Percentiles rank a stretch among this genome's conserved stretches.
phyloP scores from a whole-genome alignment of 2,329 filamentous ascomycete species.

The Scedosporium aurantiacum region DNA sequence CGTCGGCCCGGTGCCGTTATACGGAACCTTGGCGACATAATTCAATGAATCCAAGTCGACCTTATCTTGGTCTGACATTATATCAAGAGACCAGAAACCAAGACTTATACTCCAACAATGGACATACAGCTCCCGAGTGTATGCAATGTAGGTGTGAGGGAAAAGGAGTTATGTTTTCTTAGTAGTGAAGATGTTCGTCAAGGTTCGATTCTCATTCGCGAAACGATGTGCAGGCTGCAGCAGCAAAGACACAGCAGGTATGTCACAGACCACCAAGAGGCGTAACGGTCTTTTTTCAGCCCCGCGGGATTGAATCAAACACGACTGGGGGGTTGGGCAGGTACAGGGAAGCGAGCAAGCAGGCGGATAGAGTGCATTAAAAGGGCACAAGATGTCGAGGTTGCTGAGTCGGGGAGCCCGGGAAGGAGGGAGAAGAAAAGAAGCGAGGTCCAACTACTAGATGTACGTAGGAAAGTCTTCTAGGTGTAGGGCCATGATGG shows the following conservation, averaged over 20 bases:
- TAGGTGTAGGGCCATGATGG: background rate
- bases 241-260: too few relatives aligned
- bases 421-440: background rate
- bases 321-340: background rate
- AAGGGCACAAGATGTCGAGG: background rate
- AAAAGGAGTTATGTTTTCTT: background rate
- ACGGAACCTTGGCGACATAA: constrained; percentile 38
- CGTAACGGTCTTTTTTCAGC: too few relatives aligned
- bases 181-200: too few relatives aligned
- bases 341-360: background rate
- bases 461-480: background rate
- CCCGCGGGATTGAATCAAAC: too few relatives aligned
- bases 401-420: background rate
- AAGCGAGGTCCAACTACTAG: background rate
- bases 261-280: too few relatives aligned
- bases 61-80: constrained; percentile 15
- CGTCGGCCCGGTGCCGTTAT: constrained; percentile 52
- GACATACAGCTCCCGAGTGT: too few relatives aligned
- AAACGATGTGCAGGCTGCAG: too few relatives aligned
- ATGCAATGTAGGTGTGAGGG: too few relatives aligned
- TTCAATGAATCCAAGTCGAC: constrained; percentile 31
- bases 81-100: background rate
- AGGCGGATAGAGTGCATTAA: background rate
- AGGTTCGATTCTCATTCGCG: too few relatives aligned
- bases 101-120: too few relatives aligned